Evolutionary conservation across 1,284 basidiomycete genomes (phyloP).

Genomic region (Ceratobasidium sp.): DNA sequence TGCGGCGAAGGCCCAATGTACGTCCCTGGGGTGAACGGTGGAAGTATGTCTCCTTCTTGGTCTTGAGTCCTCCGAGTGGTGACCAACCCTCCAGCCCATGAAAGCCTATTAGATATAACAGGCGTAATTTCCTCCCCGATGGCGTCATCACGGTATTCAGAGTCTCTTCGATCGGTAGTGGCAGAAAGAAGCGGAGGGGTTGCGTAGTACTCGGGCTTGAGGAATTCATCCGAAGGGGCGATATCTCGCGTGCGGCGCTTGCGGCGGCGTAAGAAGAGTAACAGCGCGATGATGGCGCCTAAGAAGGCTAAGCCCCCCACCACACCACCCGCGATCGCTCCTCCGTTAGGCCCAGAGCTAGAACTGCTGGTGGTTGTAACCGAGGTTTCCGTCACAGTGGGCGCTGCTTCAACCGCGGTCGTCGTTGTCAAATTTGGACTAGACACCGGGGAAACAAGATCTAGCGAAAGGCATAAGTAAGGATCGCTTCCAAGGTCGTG

Average conservation of each 20-base stretch:
- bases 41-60: slow-evolving; percentile 29
- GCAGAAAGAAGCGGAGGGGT: slow-evolving; percentile 19
- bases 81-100: slow-evolving; percentile 27
- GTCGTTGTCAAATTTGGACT: neutral
- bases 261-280: slow-evolving; percentile 17
- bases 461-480: neutral
- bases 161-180: slow-evolving; percentile 3
- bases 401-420: neutral
- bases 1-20: slow-evolving; percentile 41
- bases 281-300: slow-evolving; percentile 14
- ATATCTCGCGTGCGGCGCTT: slow-evolving; percentile 30
- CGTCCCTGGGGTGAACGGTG: slow-evolving; percentile 31
- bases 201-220: slow-evolving; percentile 42
- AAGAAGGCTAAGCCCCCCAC: slow-evolving; percentile 16
- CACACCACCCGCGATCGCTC: slow-evolving; percentile 17
- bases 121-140: slow-evolving; percentile 1
- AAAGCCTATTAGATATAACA: slow-evolving; percentile 1
- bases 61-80: slow-evolving; percentile 21
- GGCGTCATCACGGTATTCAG: slow-evolving; percentile 30
- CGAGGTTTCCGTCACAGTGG: neutral
- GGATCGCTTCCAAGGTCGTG: no score
- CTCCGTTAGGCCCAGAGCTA: slow-evolving; percentile 13
- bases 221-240: slow-evolving; percentile 32
- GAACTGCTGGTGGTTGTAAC: neutral
- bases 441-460: neutral